A percentile compares a stretch with the other conserved stretches of the same genome.
Evolutionary conservation across 495 filamentous ascomycete species (phyloP).

Genomic region (Penicillium silybi): DNA sequence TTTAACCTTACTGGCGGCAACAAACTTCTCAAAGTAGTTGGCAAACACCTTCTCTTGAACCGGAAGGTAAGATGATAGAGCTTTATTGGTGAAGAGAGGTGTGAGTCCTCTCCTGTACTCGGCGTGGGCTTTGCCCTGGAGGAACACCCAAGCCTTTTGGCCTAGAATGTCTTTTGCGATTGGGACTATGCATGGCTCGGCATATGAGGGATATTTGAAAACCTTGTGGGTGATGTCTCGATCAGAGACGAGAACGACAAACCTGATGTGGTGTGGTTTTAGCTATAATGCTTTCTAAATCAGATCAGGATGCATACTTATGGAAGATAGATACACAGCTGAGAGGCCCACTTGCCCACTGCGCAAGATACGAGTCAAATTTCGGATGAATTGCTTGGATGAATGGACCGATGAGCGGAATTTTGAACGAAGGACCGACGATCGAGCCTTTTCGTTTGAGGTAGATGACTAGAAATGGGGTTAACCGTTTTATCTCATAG

Average conservation of each 20-base stretch:
- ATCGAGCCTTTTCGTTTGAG: conserved; percentile 77
- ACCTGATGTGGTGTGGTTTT: conserved; percentile 47
- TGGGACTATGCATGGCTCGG: conserved; percentile 91
- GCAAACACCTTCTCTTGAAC: conserved; percentile 82
- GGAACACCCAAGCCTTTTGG: conserved; percentile 85
- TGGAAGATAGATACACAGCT: conserved; percentile 96
- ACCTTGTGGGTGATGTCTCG: conserved; percentile 90
- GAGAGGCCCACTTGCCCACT: conserved; percentile 81
- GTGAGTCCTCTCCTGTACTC: conserved; percentile 92
- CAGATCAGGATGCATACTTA: conserved; percentile 58
- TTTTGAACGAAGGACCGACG: conserved; percentile 72
- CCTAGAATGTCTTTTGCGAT: conserved; percentile 85
- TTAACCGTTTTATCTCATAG: not conserved
- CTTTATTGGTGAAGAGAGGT: conserved; percentile 82
- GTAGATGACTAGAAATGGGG: conserved; percentile 61
- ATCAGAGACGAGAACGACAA: conserved; percentile 90
- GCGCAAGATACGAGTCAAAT: conserved; percentile 74
- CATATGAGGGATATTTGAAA: conserved; percentile 83
- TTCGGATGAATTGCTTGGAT: conserved; percentile 80
- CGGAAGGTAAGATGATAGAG: conserved; percentile 80
- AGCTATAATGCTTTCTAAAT: not conserved
- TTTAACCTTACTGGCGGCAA: conserved; percentile 59
- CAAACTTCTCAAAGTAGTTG: conserved; percentile 71
- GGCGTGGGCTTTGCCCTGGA: conserved; percentile 83
- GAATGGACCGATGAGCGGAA: conserved; percentile 90